Evolutionary conservation across 176 grass and related monocot genomes (phyloP).

Genomic region (Stipa capillata): DNA sequence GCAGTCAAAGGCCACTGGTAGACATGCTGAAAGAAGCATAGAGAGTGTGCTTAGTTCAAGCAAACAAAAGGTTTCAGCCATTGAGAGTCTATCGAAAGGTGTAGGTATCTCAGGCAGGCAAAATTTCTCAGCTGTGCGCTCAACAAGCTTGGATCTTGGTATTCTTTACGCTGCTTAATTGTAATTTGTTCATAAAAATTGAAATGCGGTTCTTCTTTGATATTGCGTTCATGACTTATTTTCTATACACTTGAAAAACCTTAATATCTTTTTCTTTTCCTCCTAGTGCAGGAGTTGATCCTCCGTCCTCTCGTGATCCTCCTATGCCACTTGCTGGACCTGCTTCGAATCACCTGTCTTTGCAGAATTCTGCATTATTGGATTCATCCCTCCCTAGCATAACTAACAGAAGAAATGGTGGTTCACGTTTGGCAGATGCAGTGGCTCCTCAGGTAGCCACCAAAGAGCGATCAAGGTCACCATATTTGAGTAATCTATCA

Average conservation of each 20-base stretch:
- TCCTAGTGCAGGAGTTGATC: slow-evolving; percentile 84
- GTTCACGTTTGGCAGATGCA: slow-evolving; percentile 34
- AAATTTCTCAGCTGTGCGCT: slow-evolving; percentile 52
- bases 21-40: slow-evolving; percentile 63
- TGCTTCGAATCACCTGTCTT: slow-evolving; percentile 35
- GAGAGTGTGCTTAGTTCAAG: slow-evolving; percentile 73
- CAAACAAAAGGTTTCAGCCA: slow-evolving; percentile 94
- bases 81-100: slow-evolving; percentile 82
- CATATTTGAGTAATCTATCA: slow-evolving; percentile 47
- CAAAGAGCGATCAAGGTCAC: slow-evolving; percentile 50
- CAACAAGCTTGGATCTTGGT: slow-evolving; percentile 88
- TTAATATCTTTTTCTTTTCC: slow-evolving; percentile 29
- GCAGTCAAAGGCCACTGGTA: slow-evolving; percentile 53
- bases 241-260: slow-evolving; percentile 18
- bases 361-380: slow-evolving; percentile 36
- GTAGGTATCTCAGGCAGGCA: slow-evolving; percentile 44
- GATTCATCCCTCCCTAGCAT: slow-evolving; percentile 50
- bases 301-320: slow-evolving; percentile 68
- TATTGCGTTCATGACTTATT: slow-evolving; percentile 1
- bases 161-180: slow-evolving; percentile 31
- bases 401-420: slow-evolving; percentile 52
- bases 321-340: slow-evolving; percentile 26
- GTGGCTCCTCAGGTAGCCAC: slow-evolving; percentile 28
- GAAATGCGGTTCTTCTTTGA: background rate
- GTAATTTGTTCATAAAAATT: slow-evolving; percentile 6